Percentiles rank a stretch among this genome's conserved stretches.
Conservation (phyloP, 306 rosid genomes). For the Pyrus communis region DNA sequence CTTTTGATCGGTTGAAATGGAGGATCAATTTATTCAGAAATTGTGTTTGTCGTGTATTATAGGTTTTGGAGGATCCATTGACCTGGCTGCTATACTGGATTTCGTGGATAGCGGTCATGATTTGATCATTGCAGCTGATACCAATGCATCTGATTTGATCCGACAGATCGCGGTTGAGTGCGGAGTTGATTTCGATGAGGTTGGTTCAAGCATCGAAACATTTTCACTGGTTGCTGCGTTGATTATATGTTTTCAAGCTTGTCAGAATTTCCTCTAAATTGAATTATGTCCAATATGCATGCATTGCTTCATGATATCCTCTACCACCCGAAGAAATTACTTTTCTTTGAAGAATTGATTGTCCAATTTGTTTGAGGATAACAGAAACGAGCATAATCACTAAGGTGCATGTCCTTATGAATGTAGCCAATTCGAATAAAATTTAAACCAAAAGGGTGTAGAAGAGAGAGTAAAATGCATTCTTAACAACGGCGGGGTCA, state of each 20-base stretch:
- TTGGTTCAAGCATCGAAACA: slow-evolving; percentile 11
- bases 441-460: background rate
- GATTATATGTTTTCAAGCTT: background rate
- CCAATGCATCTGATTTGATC: slow-evolving; percentile 76
- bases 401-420: background rate
- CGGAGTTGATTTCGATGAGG: slow-evolving; percentile 98
- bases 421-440: background rate
- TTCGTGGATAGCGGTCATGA: slow-evolving; percentile 97
- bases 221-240: background rate
- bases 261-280: background rate
- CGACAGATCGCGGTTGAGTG: slow-evolving; percentile 77
- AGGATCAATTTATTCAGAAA: background rate
- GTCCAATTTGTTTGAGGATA: background rate
- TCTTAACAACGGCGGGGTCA: background rate
- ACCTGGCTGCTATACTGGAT: slow-evolving; percentile 68
- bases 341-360: background rate
- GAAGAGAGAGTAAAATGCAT: background rate
- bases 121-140: slow-evolving; percentile 72
- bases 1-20: background rate
- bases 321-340: background rate
- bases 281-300: background rate
- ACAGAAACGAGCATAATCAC: background rate
- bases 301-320: background rate
- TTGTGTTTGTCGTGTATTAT: slow-evolving; percentile 1
- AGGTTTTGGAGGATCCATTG: slow-evolving; percentile 95